phyloP scores from a whole-genome alignment of 2,329 filamentous ascomycete species.

The Rugonectria rugulosa region DNA sequence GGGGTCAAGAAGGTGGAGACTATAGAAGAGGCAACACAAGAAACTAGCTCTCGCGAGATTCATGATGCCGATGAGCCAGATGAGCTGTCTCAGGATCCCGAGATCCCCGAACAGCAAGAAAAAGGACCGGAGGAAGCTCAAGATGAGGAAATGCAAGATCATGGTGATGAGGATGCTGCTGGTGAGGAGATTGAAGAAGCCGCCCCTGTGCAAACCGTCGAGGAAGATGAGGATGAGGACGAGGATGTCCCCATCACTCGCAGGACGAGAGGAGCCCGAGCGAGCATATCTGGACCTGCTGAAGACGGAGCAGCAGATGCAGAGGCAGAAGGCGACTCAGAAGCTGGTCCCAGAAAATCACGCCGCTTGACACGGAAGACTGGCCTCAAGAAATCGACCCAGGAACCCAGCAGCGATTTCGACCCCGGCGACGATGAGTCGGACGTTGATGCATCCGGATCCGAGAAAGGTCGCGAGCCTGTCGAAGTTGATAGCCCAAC shows the following conservation, averaged over 20 bases:
- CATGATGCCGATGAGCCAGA: slow-evolving; percentile 48
- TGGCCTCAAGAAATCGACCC: slow-evolving; percentile 52
- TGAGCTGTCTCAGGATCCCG: slow-evolving; percentile 46
- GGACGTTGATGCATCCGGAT: slow-evolving; percentile 57
- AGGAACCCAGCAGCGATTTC: slow-evolving; percentile 68
- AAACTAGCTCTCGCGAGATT: slow-evolving; percentile 52
- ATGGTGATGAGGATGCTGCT: slow-evolving; percentile 39
- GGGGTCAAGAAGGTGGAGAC: slow-evolving; percentile 58
- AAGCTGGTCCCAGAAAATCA: slow-evolving; percentile 43
- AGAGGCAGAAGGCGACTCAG: slow-evolving; percentile 39
- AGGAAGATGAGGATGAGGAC: slow-evolving; percentile 56
- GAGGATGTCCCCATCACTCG: slow-evolving; percentile 57
- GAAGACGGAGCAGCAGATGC: slow-evolving; percentile 37
- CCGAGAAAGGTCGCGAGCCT: slow-evolving; percentile 47
- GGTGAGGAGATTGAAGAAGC: slow-evolving; percentile 42
- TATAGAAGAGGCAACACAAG: slow-evolving; percentile 62
- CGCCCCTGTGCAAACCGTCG: slow-evolving; percentile 40
- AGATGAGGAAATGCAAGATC: slow-evolving; percentile 26
- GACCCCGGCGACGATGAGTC: slow-evolving; percentile 65
- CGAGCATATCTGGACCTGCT: slow-evolving; percentile 38
- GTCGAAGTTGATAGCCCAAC: slow-evolving; percentile 58
- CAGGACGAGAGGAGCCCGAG: slow-evolving; percentile 51
- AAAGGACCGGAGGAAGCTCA: slow-evolving; percentile 41
- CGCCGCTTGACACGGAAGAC: slow-evolving; percentile 58
- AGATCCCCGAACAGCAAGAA: slow-evolving; percentile 40